phyloP scores from a whole-genome alignment of 2,329 filamentous ascomycete genomes.

The Penicillium rolfsii region DNA sequence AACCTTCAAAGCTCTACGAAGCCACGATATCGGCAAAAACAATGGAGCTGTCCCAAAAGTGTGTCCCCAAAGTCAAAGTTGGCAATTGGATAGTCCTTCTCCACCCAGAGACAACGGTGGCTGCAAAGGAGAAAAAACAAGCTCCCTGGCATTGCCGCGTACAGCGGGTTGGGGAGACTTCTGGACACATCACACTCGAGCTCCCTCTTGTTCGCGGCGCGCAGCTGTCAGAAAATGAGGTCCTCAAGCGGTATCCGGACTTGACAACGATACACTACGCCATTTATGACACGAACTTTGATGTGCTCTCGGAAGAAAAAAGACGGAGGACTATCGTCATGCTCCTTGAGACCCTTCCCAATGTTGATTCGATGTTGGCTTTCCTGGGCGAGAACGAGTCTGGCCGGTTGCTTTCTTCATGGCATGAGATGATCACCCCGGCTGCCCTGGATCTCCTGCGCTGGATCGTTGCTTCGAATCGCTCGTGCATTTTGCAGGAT shows the following conservation, averaged over 20 bases:
- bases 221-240: not conserved
- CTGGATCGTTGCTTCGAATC: slow-evolving; percentile 89
- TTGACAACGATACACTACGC: slow-evolving; percentile 23
- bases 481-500: slow-evolving; percentile 82
- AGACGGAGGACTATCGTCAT: slow-evolving; percentile 39
- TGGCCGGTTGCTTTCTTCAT: slow-evolving; percentile 50
- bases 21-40: not conserved
- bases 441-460: slow-evolving; percentile 70
- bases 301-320: slow-evolving; percentile 34
- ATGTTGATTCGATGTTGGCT: slow-evolving; percentile 45
- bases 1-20: not conserved
- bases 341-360: slow-evolving; percentile 47
- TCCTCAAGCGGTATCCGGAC: not conserved
- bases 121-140: slow-evolving; percentile 11
- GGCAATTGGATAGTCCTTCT: slow-evolving; percentile 59
- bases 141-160: slow-evolving; percentile 53
- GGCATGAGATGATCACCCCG: slow-evolving; percentile 64
- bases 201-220: slow-evolving; percentile 25
- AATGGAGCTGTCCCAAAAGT: slow-evolving; percentile 48
- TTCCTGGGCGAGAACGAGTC: slow-evolving; percentile 45
- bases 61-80: slow-evolving; percentile 39
- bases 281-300: slow-evolving; percentile 47
- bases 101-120: slow-evolving; percentile 4
- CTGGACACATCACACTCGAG: slow-evolving; percentile 49
- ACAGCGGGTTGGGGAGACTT: slow-evolving; percentile 46